Evolutionary conservation across 148 eudicot genomes (phyloP), one percentile per base, ranked within the genome.

Genomic region (Rhododendron ferrugineum): DNA sequence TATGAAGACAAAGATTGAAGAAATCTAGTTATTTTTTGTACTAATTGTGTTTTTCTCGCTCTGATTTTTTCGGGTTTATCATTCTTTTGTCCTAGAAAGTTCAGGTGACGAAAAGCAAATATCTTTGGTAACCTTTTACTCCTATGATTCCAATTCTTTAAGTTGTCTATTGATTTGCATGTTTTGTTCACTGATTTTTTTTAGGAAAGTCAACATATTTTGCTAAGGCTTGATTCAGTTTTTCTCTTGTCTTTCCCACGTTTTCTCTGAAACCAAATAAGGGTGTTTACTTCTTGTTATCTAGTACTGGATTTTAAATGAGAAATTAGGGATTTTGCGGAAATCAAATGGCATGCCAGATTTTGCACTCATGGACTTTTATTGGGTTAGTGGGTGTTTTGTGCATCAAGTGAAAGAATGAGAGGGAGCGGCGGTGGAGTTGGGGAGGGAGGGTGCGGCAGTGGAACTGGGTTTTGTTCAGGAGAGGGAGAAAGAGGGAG

Each of bases 351-450:
- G 86, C 91, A 22, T 93, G 96, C 87, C 91, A 89, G 82, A 87
- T 86, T 23, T 87, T 91, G 82, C 91, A 87, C 36, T 90, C 90
- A 64, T 97, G 99, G 99, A 92, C 94, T 36, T 89, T 94, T 40
- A 81, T 86, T 80, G 93, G 93, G 83, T 87, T 97, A 82, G 90
- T 95, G 34, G 98, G 94, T 82, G 99, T 98, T 47, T 97, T 95
- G 94, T 85, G 93, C 92, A 85, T 92, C 99, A 46, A 85, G 40
- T 37, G 40, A 37, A 37, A 37, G 40, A 37, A 37, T 37, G 40
- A 37, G 40, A 37, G 40, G 40, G 36, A 36, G 36, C 36, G 36
- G 36, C 36, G 3, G 36, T 36, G 36, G 36, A 3, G 36, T 3
- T 32, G 34, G 34, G 34, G 34, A 32, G 34, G 34, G 34, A 32